These are phyloP conservation scores for Trichophyton simii DNA, from an alignment of 2,329 filamentous ascomycete species.

Conservation along the genomic window DNA sequence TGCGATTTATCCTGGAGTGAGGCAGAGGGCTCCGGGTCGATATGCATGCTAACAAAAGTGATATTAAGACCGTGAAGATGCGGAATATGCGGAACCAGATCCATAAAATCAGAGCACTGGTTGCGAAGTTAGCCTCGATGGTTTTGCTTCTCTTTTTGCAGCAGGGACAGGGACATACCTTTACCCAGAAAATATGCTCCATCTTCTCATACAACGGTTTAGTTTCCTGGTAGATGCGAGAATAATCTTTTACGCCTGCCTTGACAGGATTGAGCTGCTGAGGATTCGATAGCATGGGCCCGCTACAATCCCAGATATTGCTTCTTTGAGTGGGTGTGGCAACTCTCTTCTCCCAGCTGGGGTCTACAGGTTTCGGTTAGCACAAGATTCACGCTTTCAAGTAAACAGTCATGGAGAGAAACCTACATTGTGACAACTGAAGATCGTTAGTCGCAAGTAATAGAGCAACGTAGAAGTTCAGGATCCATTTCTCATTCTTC, in stretches of 20 bases:
- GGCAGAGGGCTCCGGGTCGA: constrained; percentile 26
- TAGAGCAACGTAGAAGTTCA: constrained; percentile 38
- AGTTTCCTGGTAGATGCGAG: constrained; percentile 32
- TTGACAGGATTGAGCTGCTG: constrained; percentile 27
- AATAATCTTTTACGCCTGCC: constrained; percentile 28
- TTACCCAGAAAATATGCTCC: constrained; percentile 41
- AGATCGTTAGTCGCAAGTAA: constrained; percentile 39
- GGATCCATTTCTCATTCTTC: constrained; percentile 36
- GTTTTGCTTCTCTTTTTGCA: background rate
- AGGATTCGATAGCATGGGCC: constrained; percentile 33
- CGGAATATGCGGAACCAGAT: constrained; percentile 36
- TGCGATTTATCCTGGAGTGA: constrained; percentile 20
- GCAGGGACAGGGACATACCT: constrained; percentile 23
- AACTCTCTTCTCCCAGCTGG: constrained; percentile 35
- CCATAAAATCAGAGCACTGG: constrained; percentile 39
- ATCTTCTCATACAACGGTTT: constrained; percentile 37
- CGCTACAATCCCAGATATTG: constrained; percentile 37
- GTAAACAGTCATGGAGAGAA: background rate
- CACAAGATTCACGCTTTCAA: background rate
- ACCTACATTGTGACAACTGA: constrained; percentile 35
- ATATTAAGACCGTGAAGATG: constrained; percentile 34
- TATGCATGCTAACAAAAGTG: constrained; percentile 30
- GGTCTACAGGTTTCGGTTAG: constrained; percentile 19
- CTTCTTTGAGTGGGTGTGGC: constrained; percentile 32
- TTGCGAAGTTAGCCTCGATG: constrained; percentile 13